These are phyloP conservation scores for Neonectria ditissima DNA, from an alignment of 2,329 filamentous ascomycete species.

Conservation along the genomic window DNA sequence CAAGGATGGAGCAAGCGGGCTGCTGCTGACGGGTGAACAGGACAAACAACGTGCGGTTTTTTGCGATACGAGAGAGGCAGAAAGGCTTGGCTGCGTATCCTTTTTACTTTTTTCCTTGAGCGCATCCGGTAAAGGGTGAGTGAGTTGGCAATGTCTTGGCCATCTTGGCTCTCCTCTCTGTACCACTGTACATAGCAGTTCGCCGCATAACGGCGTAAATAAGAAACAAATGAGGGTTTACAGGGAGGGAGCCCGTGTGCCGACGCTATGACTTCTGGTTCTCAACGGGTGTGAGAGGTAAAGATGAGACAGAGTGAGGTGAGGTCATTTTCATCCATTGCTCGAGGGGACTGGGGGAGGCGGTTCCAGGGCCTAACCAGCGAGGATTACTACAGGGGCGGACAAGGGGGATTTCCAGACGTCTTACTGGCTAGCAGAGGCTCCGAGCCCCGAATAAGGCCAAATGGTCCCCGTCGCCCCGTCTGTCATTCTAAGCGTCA, in stretches of 20 bases:
- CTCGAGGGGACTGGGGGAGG: background rate
- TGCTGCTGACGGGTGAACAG: background rate
- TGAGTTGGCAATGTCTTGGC: background rate
- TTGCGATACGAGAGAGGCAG: background rate
- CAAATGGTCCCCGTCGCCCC: background rate
- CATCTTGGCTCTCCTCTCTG: background rate
- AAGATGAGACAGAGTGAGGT: background rate
- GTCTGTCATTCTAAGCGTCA: background rate
- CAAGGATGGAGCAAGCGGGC: slow-evolving; percentile 1
- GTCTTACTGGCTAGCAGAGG: background rate
- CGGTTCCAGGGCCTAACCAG: background rate
- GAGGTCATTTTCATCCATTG: slow-evolving; percentile 3
- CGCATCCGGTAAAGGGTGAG: background rate
- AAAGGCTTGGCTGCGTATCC: background rate
- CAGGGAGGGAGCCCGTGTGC: background rate
- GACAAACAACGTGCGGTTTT: background rate
- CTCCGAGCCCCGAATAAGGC: background rate
- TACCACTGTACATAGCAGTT: no score
- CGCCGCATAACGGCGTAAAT: background rate
- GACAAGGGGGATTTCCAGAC: background rate
- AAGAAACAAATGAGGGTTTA: background rate
- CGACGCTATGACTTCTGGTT: background rate
- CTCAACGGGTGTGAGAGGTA: background rate
- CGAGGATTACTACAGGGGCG: slow-evolving; percentile 7
- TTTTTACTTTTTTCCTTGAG: background rate